Evolutionary conservation across 768 basidiomycete species (phyloP).

Genomic region (Gautieria morchelliformis): DNA sequence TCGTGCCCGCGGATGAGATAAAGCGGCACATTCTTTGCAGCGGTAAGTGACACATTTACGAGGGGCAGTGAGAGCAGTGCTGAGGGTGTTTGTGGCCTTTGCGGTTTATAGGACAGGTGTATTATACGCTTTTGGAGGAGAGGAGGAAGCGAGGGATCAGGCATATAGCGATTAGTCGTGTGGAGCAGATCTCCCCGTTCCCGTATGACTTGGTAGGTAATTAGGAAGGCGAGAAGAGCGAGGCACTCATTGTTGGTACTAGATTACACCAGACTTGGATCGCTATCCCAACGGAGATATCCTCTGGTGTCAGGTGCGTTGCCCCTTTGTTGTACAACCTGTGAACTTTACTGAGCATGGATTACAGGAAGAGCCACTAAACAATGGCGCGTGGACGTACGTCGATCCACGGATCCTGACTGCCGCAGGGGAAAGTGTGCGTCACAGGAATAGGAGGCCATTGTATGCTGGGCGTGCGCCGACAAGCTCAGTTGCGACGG

Average conservation of each 20-base stretch:
- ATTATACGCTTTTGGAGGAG: slow-evolving; percentile 80
- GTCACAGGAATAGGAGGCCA: slow-evolving; percentile 89
- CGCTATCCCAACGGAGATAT: slow-evolving; percentile 92
- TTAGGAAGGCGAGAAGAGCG: background rate
- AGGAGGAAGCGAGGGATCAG: slow-evolving; percentile 87
- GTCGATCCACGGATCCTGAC: slow-evolving; percentile 90
- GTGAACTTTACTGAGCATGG: background rate
- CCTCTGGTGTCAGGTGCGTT: slow-evolving; percentile 77
- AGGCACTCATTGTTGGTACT: slow-evolving; percentile 9
- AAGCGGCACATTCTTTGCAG: slow-evolving; percentile 88
- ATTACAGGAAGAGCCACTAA: slow-evolving; percentile 80
- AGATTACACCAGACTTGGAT: slow-evolving; percentile 92
- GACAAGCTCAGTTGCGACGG: slow-evolving; percentile 85
- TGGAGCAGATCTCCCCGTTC: slow-evolving; percentile 96
- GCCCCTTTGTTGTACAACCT: background rate
- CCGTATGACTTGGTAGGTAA: slow-evolving; percentile 81
- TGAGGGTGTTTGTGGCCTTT: slow-evolving; percentile 8
- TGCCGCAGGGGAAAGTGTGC: slow-evolving; percentile 79
- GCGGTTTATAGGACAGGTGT: slow-evolving; percentile 69
- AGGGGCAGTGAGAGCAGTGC: background rate
- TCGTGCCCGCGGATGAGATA: slow-evolving; percentile 79
- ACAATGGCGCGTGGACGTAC: slow-evolving; percentile 97
- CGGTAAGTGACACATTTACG: slow-evolving; percentile 28
- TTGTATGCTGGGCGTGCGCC: slow-evolving; percentile 89
- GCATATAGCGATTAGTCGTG: slow-evolving; percentile 85